Percentiles rank a stretch among this genome's conserved stretches.
phyloP scores from a whole-genome alignment of 192 early-diverging fungal species.

The Podila clonocystis region DNA sequence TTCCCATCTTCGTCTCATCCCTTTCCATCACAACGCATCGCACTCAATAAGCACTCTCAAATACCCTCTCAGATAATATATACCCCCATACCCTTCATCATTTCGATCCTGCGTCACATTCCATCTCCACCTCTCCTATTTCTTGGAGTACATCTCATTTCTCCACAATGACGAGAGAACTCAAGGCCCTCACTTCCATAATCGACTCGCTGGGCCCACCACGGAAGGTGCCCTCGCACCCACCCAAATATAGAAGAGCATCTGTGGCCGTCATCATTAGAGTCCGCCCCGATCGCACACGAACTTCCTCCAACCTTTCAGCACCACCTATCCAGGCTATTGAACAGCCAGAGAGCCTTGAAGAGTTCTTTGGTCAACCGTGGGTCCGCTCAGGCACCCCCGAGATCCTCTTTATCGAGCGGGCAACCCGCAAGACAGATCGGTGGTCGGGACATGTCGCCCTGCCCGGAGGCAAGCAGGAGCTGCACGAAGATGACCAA shows the following conservation, averaged over 20 bases:
- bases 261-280: conserved; percentile 56
- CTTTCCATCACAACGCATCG: too few relatives aligned
- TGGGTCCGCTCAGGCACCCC: conserved; percentile 52
- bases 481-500: conserved; percentile 51
- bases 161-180: conserved; percentile 37
- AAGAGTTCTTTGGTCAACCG: conserved; percentile 51
- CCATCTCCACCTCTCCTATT: too few relatives aligned
- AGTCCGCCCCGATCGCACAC: conserved; percentile 37
- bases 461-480: conserved; percentile 56
- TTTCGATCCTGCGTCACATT: too few relatives aligned
- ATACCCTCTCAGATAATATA: too few relatives aligned
- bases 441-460: conserved; percentile 60
- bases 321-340: conserved; percentile 22
- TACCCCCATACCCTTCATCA: too few relatives aligned
- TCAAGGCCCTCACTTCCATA: conserved; percentile 39
- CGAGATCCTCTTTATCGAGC: conserved; percentile 55
- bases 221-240: conserved; percentile 42
- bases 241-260: conserved; percentile 50
- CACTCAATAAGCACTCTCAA: too few relatives aligned
- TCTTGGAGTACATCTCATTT: too few relatives aligned
- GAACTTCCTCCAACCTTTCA: not conserved
- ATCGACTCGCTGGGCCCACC: conserved; percentile 49
- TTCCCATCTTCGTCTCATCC: too few relatives aligned
- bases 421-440: conserved; percentile 56
- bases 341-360: conserved; percentile 45